These are phyloP conservation scores for Glycine soja DNA, from an alignment of 306 rosid species.

Conservation along the genomic window DNA sequence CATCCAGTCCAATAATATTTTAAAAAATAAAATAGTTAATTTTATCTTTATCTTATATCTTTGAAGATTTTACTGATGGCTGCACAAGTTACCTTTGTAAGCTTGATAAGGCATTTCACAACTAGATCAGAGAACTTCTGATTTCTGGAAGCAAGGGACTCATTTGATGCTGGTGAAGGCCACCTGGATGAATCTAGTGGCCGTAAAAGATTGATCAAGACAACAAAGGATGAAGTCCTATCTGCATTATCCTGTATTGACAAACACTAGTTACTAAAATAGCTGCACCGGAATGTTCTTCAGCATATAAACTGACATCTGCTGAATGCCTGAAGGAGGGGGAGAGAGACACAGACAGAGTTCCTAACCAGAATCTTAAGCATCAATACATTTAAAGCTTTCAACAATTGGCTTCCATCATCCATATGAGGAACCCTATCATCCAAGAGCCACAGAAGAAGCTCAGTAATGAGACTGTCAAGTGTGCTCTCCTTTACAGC, in stretches of 20 bases:
- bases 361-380: conserved; percentile 87
- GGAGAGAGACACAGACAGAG: conserved; percentile 1
- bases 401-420: conserved; percentile 96
- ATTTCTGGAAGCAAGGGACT: conserved; percentile 85
- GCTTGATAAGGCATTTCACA: conserved; percentile 98
- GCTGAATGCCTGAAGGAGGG: background rate
- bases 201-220: conserved; percentile 85
- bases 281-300: conserved; percentile 1
- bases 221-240: conserved; percentile 94
- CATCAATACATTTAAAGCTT: conserved; percentile 98
- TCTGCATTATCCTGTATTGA: conserved; percentile 94
- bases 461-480: conserved; percentile 95
- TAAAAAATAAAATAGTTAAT: conserved; percentile 2
- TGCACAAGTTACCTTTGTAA: conserved; percentile 76
- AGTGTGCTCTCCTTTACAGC: conserved; percentile 93
- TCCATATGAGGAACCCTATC: conserved; percentile 99
- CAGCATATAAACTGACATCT: background rate
- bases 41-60: conserved; percentile 17
- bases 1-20: background rate
- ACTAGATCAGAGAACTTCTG: conserved; percentile 97
- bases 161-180: conserved; percentile 90
- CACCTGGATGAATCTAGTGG: conserved; percentile 97
- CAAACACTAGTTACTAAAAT: conserved; percentile 39
- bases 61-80: background rate
- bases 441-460: conserved; percentile 98